phyloP scores from a whole-genome alignment of 2,329 filamentous ascomycete genomes.

The Fusarium subglutinans region DNA sequence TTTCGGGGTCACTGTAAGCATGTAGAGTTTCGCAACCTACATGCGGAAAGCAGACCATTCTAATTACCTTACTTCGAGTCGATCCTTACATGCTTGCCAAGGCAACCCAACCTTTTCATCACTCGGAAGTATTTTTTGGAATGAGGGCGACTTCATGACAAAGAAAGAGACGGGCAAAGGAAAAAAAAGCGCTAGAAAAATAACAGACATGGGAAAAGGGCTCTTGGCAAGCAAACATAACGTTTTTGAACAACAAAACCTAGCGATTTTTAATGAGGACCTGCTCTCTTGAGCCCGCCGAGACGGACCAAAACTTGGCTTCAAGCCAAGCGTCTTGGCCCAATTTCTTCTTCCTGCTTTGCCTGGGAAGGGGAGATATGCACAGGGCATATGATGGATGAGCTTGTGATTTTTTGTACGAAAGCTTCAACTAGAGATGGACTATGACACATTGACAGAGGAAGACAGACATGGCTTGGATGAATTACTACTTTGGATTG shows the following conservation, averaged over 20 bases:
- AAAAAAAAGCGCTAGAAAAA: constrained; percentile 4
- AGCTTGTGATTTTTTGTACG: constrained; percentile 18
- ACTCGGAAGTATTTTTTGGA: constrained; percentile 19
- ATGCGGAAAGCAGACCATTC: constrained; percentile 42
- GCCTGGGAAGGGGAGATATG: background rate
- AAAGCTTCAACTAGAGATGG: constrained; percentile 33
- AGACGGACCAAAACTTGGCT: background rate
- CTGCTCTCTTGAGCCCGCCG: constrained; percentile 32
- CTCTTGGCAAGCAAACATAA: constrained; percentile 36
- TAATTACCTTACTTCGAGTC: constrained; percentile 47
- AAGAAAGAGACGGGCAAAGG: constrained; percentile 18
- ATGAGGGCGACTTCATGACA: constrained; percentile 16
- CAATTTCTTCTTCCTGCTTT: background rate
- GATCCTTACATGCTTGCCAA: constrained; percentile 42
- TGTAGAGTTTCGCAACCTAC: constrained; percentile 39
- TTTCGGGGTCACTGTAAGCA: constrained; percentile 33
- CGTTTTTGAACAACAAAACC: constrained; percentile 28
- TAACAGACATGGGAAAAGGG: constrained; percentile 6
- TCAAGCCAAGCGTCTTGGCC: constrained; percentile 7
- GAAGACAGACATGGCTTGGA: constrained; percentile 32
- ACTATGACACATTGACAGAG: constrained; percentile 30
- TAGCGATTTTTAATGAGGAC: constrained; percentile 39
- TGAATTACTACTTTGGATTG: constrained; percentile 32
- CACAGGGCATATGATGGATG: constrained; percentile 12
- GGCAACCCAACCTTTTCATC: constrained; percentile 24